phyloP scores from a whole-genome alignment of 139 green algal species.

The Monoraphidium neglectum region DNA sequence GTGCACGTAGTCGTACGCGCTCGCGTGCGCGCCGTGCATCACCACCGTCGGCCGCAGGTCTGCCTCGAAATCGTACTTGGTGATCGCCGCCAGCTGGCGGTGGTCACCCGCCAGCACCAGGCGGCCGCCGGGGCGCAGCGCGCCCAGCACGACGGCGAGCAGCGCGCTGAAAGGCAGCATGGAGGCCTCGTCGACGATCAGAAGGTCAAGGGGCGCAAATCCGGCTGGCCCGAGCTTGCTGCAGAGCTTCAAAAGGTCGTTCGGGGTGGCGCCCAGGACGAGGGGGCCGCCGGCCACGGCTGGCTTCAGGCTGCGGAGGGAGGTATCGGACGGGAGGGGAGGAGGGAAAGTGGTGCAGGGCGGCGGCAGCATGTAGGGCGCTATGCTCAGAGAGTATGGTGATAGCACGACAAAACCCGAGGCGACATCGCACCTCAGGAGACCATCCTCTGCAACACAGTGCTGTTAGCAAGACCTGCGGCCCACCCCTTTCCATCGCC shows the following conservation, averaged over 20 bases:
- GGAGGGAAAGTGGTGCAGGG: not conserved
- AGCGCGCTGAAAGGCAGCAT: not conserved
- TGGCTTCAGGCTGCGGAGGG: too few relatives aligned
- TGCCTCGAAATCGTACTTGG: conserved; percentile 3
- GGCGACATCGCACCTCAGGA: too few relatives aligned
- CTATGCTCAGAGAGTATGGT: too few relatives aligned
- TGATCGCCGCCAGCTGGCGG: conserved; percentile 22
- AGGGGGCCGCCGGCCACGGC: not conserved
- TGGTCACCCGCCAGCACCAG: conserved; percentile 24
- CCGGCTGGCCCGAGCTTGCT: not conserved
- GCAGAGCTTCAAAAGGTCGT: conserved; percentile 4
- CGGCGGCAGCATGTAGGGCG: too few relatives aligned
- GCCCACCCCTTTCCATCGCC: too few relatives aligned
- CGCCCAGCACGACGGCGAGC: not conserved
- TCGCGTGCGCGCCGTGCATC: conserved; percentile 5
- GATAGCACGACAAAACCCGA: too few relatives aligned
- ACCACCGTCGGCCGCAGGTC: conserved; percentile 13
- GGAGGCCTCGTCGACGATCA: conserved; percentile 22
- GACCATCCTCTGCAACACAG: too few relatives aligned
- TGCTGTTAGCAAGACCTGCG: too few relatives aligned
- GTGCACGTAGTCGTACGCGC: conserved; percentile 23
- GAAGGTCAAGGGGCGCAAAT: not conserved
- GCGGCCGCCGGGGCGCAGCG: not conserved
- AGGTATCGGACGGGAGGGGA: not conserved
- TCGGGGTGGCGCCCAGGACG: conserved; percentile 15